These are phyloP conservation scores for Colletotrichum aenigma DNA, from an alignment of 2,329 filamentous ascomycete species.

Conservation along the genomic window DNA sequence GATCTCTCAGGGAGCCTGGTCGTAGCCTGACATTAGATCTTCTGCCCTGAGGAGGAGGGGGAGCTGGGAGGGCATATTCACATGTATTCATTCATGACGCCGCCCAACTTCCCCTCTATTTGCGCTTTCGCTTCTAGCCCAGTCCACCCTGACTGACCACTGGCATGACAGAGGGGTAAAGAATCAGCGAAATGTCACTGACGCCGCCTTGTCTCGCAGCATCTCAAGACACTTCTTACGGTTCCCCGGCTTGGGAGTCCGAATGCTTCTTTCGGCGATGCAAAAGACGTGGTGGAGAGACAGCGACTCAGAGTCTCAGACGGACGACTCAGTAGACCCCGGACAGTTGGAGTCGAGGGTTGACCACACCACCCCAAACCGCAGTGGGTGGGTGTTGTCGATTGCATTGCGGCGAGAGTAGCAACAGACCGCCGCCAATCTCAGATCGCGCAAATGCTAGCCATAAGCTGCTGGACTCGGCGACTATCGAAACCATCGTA, in stretches of 20 bases:
- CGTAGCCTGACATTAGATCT: not conserved
- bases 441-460: not conserved
- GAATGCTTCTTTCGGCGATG: not conserved
- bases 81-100: not conserved
- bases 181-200: not conserved
- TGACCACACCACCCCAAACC: not conserved
- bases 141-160: not conserved
- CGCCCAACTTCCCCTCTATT: not conserved
- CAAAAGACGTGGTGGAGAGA: not conserved
- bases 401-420: not conserved
- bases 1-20: not conserved
- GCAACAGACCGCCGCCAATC: not conserved
- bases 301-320: not conserved
- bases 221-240: not conserved
- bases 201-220: not conserved
- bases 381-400: not conserved
- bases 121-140: not conserved
- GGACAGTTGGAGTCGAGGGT: not conserved
- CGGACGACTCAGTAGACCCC: not conserved
- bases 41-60: not conserved
- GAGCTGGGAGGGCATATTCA: not conserved
- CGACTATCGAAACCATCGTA: not conserved
- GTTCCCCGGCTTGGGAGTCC: not conserved
- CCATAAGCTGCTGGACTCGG: not conserved
- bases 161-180: not conserved